Percentiles rank a stretch among this genome's conserved stretches.
Conservation (phyloP, 805 yeast species). For the Yarrowia sp. region DNA sequence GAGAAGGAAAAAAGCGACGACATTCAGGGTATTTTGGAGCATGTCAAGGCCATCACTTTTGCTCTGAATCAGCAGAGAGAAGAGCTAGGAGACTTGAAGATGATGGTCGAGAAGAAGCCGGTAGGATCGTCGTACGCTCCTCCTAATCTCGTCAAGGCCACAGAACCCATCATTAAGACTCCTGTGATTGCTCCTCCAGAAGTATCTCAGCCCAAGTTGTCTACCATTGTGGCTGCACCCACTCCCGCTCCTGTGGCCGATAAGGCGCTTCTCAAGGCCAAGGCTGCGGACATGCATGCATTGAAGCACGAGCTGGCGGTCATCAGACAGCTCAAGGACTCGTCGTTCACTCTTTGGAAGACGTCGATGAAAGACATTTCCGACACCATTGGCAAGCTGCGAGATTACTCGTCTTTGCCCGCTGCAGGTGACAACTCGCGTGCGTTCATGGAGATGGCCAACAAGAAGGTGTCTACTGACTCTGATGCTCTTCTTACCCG, state of each 20-base stretch:
- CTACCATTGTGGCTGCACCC: constrained; percentile 4
- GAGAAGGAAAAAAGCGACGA: constrained; percentile 10
- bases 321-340: constrained; percentile 32
- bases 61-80: constrained; percentile 21
- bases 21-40: constrained; percentile 14
- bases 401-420: constrained; percentile 31
- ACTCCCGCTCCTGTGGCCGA: constrained; percentile 8
- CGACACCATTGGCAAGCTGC: constrained; percentile 45
- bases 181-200: constrained; percentile 19
- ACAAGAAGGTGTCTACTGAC: constrained; percentile 66
- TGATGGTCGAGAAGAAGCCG: constrained; percentile 12
- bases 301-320: constrained; percentile 34
- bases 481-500: constrained; percentile 70
- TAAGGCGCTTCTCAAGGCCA: constrained; percentile 21
- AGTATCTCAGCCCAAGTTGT: constrained; percentile 7
- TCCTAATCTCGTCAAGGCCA: constrained; percentile 5
- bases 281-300: constrained; percentile 28
- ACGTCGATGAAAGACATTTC: constrained; percentile 46
- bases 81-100: constrained; percentile 14
- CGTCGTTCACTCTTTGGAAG: constrained; percentile 42
- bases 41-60: constrained; percentile 25
- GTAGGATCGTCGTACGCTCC: neutral
- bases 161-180: neutral
- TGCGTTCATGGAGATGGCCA: constrained; percentile 73
- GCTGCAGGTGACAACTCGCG: constrained; percentile 40